phyloP scores from a whole-genome alignment of 169 alveolate species.

The Plasmodium fragile region DNA sequence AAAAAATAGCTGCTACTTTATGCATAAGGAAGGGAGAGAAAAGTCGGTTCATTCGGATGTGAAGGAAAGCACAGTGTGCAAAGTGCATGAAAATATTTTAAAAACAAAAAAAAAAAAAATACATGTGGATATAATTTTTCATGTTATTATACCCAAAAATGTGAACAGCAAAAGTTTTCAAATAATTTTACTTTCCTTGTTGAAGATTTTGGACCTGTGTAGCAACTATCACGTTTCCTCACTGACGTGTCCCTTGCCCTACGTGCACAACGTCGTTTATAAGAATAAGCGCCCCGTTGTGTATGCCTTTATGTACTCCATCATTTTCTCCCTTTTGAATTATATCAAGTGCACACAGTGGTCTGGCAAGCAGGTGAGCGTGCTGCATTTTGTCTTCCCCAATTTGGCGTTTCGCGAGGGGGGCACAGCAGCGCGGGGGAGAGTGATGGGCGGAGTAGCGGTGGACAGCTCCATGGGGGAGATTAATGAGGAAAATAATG shows the following conservation, averaged over 20 bases:
- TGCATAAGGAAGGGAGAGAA: background rate
- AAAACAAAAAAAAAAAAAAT: conserved; percentile 46
- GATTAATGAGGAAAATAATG: background rate
- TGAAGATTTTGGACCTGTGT: conserved; percentile 67
- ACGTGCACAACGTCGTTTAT: conserved; percentile 54
- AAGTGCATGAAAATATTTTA: background rate
- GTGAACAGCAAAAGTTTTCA: conserved; percentile 45
- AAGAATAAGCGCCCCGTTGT: conserved; percentile 50
- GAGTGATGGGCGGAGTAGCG: background rate
- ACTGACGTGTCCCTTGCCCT: conserved; percentile 42
- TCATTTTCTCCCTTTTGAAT: conserved; percentile 12
- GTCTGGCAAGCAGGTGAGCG: conserved; percentile 7
- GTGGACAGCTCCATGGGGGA: background rate
- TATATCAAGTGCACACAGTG: conserved; percentile 31
- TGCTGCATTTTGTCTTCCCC: conserved; percentile 67
- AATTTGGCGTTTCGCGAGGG: conserved; percentile 37
- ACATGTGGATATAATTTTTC: conserved; percentile 44
- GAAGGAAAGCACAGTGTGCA: background rate
- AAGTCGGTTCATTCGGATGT: background rate
- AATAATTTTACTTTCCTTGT: conserved; percentile 47
- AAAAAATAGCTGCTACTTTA: background rate
- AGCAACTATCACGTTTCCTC: conserved; percentile 17
- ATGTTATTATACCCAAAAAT: conserved; percentile 48
- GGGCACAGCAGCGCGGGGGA: background rate
- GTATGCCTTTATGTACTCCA: conserved; percentile 61